Evolutionary conservation across 2,329 filamentous ascomycete species (phyloP), one percentile per base, ranked within the genome.

Genomic region (Exophiala phaeomuriformis): DNA sequence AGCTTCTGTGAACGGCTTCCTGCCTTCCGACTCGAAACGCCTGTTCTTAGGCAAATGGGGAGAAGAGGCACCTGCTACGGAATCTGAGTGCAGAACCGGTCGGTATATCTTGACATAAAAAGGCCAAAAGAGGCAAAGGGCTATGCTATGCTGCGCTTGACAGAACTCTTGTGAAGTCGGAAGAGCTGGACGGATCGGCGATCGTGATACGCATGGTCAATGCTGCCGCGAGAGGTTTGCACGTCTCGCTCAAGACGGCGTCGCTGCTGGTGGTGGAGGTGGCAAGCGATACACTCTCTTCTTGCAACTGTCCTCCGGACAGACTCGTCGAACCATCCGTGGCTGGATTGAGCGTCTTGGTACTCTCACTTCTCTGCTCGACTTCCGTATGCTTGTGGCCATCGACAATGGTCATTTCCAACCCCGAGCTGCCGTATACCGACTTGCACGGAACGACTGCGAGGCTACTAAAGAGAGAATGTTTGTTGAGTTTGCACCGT

Each of bases 391-490:
- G 12, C 3, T 41, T 9, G 39, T 12, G 4, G 19, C 7, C 4
- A 12, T 43, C 42, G 37, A 33, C 29, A 35, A 30, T 31, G 40
- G 29, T 5, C 7, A 36, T 30, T 7, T 36, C 33, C 7, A 36
- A 7, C 9, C 31, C 43, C 19, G 33, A 40, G 31, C 33, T 40
- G 2, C 57, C 81, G 10, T 70, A 81, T 51, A 77, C 76, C 1
- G 70, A 75, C 30, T 68, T 81, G 50, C 55, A 58, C 28, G 54
- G 54, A 19, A 59, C 47, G 36, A 57, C 37, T 10, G 42, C 49
- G 37, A 57, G n/a, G 31, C 8, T 42, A 19, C 36, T 29, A 28
- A 59, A 51, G 42, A 57, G 45, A 6, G 29, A 3, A 29, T 37
- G 5, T 33, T 35, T 36, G 3, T 45, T 10, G n/a, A 55, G 8